Evolutionary conservation across 2,329 filamentous ascomycete species (phyloP), one percentile per base, ranked within the genome.

Genomic region (Niveomyces coronatus): DNA sequence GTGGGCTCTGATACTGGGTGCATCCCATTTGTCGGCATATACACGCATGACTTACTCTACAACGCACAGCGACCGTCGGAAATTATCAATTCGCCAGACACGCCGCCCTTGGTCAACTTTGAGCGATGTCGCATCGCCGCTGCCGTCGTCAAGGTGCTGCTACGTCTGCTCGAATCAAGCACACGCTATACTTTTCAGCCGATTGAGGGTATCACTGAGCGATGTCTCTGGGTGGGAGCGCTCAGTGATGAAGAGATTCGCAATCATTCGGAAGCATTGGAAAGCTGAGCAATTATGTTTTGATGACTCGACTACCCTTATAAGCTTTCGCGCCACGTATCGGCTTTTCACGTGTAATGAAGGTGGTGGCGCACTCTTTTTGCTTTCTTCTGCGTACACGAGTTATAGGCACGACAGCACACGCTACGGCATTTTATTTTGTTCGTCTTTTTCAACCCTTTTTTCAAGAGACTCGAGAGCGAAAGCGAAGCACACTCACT

Each of bases 181-280:
- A 76, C 79, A 16, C 71, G 76, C 40, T 91, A 89, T 55, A 62
- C 65, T 6, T 87, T 89, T 54, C 71, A 78, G 48, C 78, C 83
- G 1, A 76, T 88, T 26, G 81, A 85, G 44, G 82, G 83, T 37
- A 74, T 87, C 35, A 80, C 84, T 4, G 83, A 85, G 58, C 71
- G 82, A 45, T 91, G 85, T 55, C 67, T 91, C n/a, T 91, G 85
- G 85, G 79, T 91, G 63, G 79, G 82, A 32, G 82, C 84, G 9
- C 56, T 91, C 39, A 74, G 63, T 39, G 84, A 89, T 47, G 75
- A 78, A n/a, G 82, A 88, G 51, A 86, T 91, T 50, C 62, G 72
- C 40, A 63, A 60, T 44, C 62, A 65, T 39, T 73, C 70, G 0
- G 67, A 71, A 38, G 57, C 52, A 38, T 51, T 77, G 22, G 69